These are phyloP conservation scores for Colletotrichum sp. DNA, from an alignment of 2,329 filamentous ascomycete species.

Conservation along the genomic window DNA sequence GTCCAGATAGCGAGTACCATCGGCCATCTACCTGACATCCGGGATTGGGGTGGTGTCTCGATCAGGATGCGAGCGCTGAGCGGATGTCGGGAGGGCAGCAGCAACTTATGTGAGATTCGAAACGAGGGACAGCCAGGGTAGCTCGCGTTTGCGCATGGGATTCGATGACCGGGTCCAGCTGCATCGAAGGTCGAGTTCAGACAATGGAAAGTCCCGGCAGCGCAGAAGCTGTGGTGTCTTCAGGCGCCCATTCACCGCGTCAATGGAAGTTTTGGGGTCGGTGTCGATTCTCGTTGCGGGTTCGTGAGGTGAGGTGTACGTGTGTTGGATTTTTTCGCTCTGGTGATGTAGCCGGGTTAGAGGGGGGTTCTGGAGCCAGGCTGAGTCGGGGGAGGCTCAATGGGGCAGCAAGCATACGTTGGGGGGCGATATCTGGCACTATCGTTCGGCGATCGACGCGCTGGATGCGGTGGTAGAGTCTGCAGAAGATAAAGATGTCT, in stretches of 20 bases:
- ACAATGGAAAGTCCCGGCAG: constrained; percentile 8
- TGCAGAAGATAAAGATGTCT: not conserved
- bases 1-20: constrained; percentile 70
- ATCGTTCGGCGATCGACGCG: not conserved
- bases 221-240: constrained; percentile 10
- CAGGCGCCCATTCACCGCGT: constrained; percentile 15
- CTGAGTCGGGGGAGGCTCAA: not conserved
- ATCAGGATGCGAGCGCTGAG: constrained; percentile 15
- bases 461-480: constrained; percentile 16
- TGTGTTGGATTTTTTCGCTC: not conserved
- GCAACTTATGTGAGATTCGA: constrained; percentile 34
- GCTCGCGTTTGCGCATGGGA: constrained; percentile 46
- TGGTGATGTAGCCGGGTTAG: constrained; percentile 4
- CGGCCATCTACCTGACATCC: constrained; percentile 65
- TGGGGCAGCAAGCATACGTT: not conserved
- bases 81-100: constrained; percentile 20
- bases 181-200: constrained; percentile 17
- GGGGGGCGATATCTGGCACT: not conserved
- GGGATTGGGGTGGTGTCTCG: constrained; percentile 21
- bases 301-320: not conserved
- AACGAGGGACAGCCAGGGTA: constrained; percentile 33
- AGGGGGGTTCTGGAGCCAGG: not conserved
- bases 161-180: constrained; percentile 22
- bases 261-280: not conserved
- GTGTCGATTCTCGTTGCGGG: not conserved